Evolutionary conservation across 352 stramenopile genomes (phyloP), one percentile per base, ranked within the genome.

Genomic region (Detonula confervacea): DNA sequence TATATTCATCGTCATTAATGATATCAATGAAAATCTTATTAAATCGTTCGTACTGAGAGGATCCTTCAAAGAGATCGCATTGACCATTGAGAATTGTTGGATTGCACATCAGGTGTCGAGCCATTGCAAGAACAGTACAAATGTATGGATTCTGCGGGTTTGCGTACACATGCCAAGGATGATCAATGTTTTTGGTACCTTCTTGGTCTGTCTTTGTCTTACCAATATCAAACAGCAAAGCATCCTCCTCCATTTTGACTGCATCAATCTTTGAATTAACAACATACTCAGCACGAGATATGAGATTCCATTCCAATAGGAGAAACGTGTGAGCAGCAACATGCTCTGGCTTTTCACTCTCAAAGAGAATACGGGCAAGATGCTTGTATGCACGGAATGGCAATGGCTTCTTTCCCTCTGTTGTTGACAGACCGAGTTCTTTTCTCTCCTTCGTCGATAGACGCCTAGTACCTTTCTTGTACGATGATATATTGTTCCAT

Each of bases 121-220:
- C 56, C 29, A 81, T 57, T 24, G 64, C 47, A 33, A 77, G 46
- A 29, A 75, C 16, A 4, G 39, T 8, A 47, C 68, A 77, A 8
- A 73, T 61, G 11, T 69, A 7, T 27, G 55, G 62, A 24, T 68
- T 5, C 14, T 49, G 1, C 9, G 57, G 49, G 44, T 66, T 70
- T 14, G 47, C 24, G 70, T 81, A 76, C 1, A 81, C 24, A 62
- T 81, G 73, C 73, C 65, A 81, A 18, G 72, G 62, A 51, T 73
- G 63, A 27, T 60, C 64, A 57, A 72, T 35, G 30, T 69, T 56
- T 0, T 39, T 1, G 37, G 18, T 73, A 14, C 73, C 73, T 42
- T 76, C 51, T 22, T 81, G 63, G 27, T 81, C 55, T 24, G 16
- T 57, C 46, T 81, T 81, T 30, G 20, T 60, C n/a, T 47, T 59